A percentile compares a stretch with the other conserved stretches of the same genome.
Evolutionary conservation across 148 eudicot genomes (phyloP).

Genomic region (Cornus controversa): DNA sequence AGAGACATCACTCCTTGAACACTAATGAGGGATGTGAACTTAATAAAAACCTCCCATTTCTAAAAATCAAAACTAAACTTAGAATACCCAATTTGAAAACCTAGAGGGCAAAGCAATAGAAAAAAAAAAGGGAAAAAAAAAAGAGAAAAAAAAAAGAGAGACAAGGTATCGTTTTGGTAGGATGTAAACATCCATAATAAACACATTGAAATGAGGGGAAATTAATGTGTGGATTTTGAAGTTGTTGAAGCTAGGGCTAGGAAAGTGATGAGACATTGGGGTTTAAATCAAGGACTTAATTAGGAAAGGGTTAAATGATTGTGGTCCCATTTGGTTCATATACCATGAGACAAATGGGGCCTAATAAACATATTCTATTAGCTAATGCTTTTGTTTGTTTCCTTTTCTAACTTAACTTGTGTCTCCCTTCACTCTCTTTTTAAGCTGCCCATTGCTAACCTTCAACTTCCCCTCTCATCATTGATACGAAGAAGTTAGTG

Average conservation of each 20-base stretch:
- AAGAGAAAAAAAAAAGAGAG: neutral
- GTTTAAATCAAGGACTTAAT: neutral
- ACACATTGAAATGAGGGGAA: neutral
- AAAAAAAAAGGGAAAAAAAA: neutral
- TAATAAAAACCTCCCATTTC: too few species aligned
- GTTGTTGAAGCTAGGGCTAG: neutral
- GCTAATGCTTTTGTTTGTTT: neutral
- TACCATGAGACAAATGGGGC: neutral
- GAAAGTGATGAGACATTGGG: neutral
- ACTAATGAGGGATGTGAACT: too few species aligned
- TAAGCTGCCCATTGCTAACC: constrained; percentile 18
- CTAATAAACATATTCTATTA: neutral
- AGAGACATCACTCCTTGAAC: too few species aligned
- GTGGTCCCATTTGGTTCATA: neutral
- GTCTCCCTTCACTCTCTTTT: constrained; percentile 6
- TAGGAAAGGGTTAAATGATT: neutral
- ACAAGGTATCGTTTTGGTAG: constrained; percentile 14
- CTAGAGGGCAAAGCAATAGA: neutral
- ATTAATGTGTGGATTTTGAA: neutral
- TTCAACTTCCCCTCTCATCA: neutral
- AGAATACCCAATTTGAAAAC: too few species aligned
- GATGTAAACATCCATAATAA: constrained; percentile 7
- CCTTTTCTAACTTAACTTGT: constrained; percentile 1
- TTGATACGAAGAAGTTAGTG: neutral
- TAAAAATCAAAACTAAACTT: too few species aligned